Percentiles rank a stretch among this genome's conserved stretches.
phyloP scores from a whole-genome alignment of 176 grass and related monocot genomes.

The Rhipidocladum racemiflorum region DNA sequence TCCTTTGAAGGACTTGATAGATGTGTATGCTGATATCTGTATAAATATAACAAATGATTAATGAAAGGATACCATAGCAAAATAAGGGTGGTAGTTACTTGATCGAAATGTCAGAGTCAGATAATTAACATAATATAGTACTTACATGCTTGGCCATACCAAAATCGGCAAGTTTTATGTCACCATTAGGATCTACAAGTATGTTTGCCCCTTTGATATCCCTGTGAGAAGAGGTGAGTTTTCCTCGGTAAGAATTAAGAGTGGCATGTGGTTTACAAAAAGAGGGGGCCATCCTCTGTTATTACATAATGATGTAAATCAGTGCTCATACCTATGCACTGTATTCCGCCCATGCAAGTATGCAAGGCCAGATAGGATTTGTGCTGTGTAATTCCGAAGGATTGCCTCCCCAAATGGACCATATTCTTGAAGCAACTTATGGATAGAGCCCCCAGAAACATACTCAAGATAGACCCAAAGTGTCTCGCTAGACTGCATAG shows the following conservation, averaged over 20 bases:
- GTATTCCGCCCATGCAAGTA: conserved; percentile 94
- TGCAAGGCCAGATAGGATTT: conserved; percentile 93
- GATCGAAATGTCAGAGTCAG: neutral
- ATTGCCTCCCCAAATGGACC: conserved; percentile 76
- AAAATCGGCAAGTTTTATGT: conserved; percentile 96
- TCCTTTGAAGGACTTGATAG: conserved; percentile 91
- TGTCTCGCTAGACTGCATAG: conserved; percentile 62
- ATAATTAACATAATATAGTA: neutral
- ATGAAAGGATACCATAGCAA: neutral
- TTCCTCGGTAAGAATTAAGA: conserved; percentile 22
- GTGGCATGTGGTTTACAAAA: neutral
- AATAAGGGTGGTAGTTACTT: neutral
- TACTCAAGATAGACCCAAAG: conserved; percentile 95
- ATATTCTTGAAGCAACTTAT: conserved; percentile 93
- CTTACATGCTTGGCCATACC: conserved; percentile 99
- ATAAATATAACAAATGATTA: conserved; percentile 27
- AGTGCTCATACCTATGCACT: conserved; percentile 70
- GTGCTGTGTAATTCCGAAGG: conserved; percentile 72
- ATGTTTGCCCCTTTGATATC: conserved; percentile 99
- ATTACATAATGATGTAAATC: neutral
- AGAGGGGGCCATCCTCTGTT: neutral
- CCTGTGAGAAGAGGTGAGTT: conserved; percentile 36
- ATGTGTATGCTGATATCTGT: conserved; percentile 83
- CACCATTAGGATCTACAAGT: conserved; percentile 94
- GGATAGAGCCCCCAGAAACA: conserved; percentile 91